Base-by-base conservation (phyloP, 73 alveolate genomes). In the Paramecium tetraurelia region DNA sequence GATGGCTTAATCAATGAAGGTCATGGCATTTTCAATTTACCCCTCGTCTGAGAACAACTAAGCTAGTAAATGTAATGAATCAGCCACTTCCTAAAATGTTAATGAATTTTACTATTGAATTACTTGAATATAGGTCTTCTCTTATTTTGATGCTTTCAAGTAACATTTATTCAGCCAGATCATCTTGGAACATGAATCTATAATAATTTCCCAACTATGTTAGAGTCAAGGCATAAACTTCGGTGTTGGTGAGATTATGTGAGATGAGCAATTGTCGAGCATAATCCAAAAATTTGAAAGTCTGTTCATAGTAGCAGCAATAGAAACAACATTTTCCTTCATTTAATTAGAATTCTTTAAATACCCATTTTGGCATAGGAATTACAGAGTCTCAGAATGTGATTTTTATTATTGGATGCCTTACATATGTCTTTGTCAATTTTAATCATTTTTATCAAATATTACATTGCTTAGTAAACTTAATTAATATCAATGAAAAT, bases 111-210 rank as follows among this genome's bases (percentile, higher is more conserved):
- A 57, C 71, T 57, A 72, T 35, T 9, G 87, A 72, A n/a, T 35
- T 11, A 8, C 41, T 33, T 9, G 87, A 24, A 16, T 14, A 35
- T 36, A 72, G 16, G 8, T 38, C 20, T 31, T 31, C 31, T 8
- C 87, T 27, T 1, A 72, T 72, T n/a, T 31, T n/a, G 5, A 72
- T 10, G 33, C 87, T 72, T 72, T 72, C 31, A 20, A 9, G 8
- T 14, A 72, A 63, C 31, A 33, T 20, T 20, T 33, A 5, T 72
- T 72, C 87, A 8, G 87, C 87, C 40, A 31, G 35, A 10, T 72
- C 87, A 72, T 72, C 87, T 36, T 72, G 7, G 36, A 72, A 72
- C 87, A 72, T 72, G 24, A 72, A 72, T 36, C 87, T 27, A 36
- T 72, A 35, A 4, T 72, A 72, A 72, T 72, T 72, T 72, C 87